Evolutionary conservation across 768 basidiomycete genomes (phyloP), one percentile per base, ranked within the genome.

Genomic region (Tricholoma sp.): DNA sequence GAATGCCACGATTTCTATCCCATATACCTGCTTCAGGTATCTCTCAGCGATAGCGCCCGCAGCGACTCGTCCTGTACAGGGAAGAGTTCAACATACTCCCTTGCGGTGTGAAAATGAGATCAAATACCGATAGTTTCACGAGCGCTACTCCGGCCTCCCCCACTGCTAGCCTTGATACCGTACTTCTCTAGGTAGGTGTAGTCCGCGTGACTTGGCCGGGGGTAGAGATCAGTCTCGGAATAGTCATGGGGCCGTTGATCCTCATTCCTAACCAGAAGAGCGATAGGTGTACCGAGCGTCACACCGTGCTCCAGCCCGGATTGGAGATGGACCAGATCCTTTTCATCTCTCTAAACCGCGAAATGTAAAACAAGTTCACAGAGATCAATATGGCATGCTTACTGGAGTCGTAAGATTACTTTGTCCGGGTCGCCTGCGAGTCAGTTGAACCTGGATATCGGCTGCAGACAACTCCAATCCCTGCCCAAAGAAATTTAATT

Each of bases 221-320:
- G 97, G 77, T 94, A 99, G 53, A 94, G 76, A 68, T 99, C 97
- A 0, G 97, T 98, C 77, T 98, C 97, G 61, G 94, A 87, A 73
- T 99, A 99, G 73, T 99, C 97, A 66, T 98, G 91, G 17, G 97
- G 97, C 29, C 97, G 81, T 68, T 99, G 97, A 70, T 99, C 97
- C 75, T 98, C 94, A 72, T 99, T 99, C 66, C 85, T 91, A 37
- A 99, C 94, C 51, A 98, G 78, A n/a, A 99, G 84, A 1, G 87
- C 95, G 65, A 99, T 98, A 18, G 97, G 97, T 17, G 97, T 99
- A 47, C 97, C 97, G 18, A 99, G 85, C 2, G 97, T 98, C 29
- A 96, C 86, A 28, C 93, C 97, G 60, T 89, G 86, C 70, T 99
- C 97, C 29, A 88, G 77, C 29, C 97, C 97, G 32, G 94, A 96